Evolutionary conservation across 352 stramenopile genomes (phyloP).

Genomic region (Phytophthora kernoviae): DNA sequence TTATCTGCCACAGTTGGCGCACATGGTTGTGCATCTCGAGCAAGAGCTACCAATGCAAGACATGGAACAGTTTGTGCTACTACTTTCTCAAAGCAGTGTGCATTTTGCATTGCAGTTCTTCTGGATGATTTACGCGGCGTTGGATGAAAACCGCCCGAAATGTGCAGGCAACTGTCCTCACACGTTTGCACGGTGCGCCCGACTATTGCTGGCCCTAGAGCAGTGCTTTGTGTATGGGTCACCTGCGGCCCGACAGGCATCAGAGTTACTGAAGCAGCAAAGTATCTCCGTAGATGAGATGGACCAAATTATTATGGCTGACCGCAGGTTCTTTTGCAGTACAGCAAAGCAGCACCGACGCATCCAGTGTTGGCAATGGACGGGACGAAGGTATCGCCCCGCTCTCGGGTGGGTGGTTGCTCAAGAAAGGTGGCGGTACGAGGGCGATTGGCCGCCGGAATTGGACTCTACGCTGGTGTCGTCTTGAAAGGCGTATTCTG

Average conservation of each 20-base stretch:
- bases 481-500: conserved; percentile 76
- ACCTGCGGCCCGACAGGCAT: conserved; percentile 54
- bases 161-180: conserved; percentile 54
- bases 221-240: conserved; percentile 85
- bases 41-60: conserved; percentile 74
- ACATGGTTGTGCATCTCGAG: conserved; percentile 86
- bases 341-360: conserved; percentile 42
- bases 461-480: conserved; percentile 79
- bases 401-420: conserved; percentile 57
- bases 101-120: conserved; percentile 87
- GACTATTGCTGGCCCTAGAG: conserved; percentile 77
- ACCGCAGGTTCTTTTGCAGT: conserved; percentile 77
- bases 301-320: conserved; percentile 72
- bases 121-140: conserved; percentile 80
- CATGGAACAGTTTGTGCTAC: conserved; percentile 82
- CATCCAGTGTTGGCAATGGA: conserved; percentile 1
- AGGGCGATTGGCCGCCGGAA: conserved; percentile 76
- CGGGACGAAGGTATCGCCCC: conserved; percentile 20
- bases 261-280: conserved; percentile 62
- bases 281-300: conserved; percentile 73
- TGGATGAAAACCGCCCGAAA: conserved; percentile 84
- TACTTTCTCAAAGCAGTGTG: conserved; percentile 75
- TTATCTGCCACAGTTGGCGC: conserved; percentile 78
- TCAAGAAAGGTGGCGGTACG: conserved; percentile 84
- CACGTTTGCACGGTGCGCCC: conserved; percentile 74